Conservation (phyloP, 441 rosid genomes). For the Brassica balearica region DNA sequence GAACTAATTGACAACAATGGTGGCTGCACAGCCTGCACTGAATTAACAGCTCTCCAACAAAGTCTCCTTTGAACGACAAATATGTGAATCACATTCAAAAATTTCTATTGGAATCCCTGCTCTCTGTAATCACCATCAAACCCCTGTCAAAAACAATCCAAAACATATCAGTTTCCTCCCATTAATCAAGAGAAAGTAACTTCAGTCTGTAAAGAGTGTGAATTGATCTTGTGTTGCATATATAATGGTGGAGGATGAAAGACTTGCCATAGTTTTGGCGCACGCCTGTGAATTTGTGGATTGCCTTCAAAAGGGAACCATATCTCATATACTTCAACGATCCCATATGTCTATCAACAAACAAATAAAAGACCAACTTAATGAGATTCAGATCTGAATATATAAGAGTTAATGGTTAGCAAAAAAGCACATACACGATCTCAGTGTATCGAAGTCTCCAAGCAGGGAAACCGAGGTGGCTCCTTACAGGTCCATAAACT, state of each 20-base stretch:
- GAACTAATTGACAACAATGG: constrained; percentile 10
- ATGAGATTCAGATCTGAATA: constrained; percentile 26
- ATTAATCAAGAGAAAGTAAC: neutral
- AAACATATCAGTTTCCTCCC: constrained; percentile 9
- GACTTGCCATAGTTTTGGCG: constrained; percentile 79
- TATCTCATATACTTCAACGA: constrained; percentile 67
- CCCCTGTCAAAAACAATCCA: constrained; percentile 29
- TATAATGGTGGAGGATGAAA: constrained; percentile 9
- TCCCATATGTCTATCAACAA: constrained; percentile 76
- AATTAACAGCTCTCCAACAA: constrained; percentile 11
- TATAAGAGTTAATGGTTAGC: neutral
- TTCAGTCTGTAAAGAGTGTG: neutral
- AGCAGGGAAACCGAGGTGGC: constrained; percentile 91
- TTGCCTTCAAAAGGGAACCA: constrained; percentile 73
- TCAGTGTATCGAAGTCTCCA: constrained; percentile 92
- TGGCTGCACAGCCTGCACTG: neutral
- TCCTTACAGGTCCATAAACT: constrained; percentile 85
- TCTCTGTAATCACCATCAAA: constrained; percentile 25
- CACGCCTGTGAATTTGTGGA: constrained; percentile 75
- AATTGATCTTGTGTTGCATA: neutral
- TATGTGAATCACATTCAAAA: constrained; percentile 24
- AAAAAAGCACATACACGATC: constrained; percentile 65
- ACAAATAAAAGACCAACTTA: constrained; percentile 25
- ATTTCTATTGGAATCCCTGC: constrained; percentile 22
- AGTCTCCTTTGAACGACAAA: constrained; percentile 5